Conservation (phyloP, 805 yeast genomes). For the Brettanomyces custersianus region DNA sequence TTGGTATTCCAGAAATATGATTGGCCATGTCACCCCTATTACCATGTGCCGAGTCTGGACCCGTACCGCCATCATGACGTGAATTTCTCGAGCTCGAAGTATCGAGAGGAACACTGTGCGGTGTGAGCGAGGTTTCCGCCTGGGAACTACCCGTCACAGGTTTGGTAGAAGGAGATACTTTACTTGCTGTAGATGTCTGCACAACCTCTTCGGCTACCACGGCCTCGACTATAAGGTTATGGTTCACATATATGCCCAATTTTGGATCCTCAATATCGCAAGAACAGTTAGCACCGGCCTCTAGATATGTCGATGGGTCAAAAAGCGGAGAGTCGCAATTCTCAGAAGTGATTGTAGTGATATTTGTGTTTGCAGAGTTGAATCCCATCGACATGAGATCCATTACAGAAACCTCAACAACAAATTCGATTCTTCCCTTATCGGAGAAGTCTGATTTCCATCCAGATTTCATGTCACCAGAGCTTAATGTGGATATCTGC, state of each 20-base stretch:
- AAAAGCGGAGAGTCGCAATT: constrained; percentile 25
- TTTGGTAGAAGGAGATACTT: not conserved
- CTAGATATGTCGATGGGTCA: constrained; percentile 15
- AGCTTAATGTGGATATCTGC: constrained; percentile 62
- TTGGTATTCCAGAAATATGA: constrained; percentile 55
- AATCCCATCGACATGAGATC: constrained; percentile 45
- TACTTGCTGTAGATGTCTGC: constrained; percentile 20
- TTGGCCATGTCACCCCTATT: constrained; percentile 20
- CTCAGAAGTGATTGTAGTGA: constrained; percentile 23
- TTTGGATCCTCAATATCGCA: constrained; percentile 81
- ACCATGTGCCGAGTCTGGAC: constrained; percentile 22
- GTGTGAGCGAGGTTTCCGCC: not conserved
- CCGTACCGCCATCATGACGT: constrained; percentile 20
- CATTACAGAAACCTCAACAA: constrained; percentile 59
- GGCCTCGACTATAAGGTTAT: constrained; percentile 72
- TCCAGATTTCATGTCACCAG: constrained; percentile 80
- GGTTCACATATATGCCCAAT: constrained; percentile 68
- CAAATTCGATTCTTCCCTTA: constrained; percentile 71
- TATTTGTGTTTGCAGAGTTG: constrained; percentile 20
- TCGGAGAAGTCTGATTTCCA: constrained; percentile 91
- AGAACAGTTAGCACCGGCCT: constrained; percentile 41
- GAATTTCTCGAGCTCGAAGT: constrained; percentile 2
- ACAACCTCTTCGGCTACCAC: constrained; percentile 89
- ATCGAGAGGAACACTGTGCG: too few species aligned
- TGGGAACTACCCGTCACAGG: not conserved